Percentiles rank a stretch among this genome's conserved stretches.
These are phyloP conservation scores for Zymoseptoria passerinii DNA, from an alignment of 2,329 filamentous ascomycete genomes.

Conservation along the genomic window DNA sequence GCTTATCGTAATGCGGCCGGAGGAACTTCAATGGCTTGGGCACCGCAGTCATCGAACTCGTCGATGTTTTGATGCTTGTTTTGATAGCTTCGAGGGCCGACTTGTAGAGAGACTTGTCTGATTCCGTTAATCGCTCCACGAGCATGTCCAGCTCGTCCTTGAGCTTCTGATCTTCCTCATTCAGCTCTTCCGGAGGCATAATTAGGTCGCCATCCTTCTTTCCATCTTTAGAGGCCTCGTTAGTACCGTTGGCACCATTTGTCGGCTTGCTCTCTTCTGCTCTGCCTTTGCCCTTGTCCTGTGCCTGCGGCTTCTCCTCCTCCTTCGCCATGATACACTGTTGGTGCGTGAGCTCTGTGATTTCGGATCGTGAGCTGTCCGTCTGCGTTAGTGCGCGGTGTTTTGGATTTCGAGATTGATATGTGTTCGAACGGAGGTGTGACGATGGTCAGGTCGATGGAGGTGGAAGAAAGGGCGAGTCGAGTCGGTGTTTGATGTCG, in stretches of 20 bases:
- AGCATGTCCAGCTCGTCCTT: slow-evolving; percentile 98
- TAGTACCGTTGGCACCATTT: slow-evolving; percentile 41
- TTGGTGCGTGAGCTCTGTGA: slow-evolving; percentile 4
- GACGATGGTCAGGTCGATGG: neutral
- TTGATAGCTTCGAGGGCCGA: slow-evolving; percentile 93
- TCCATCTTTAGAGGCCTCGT: slow-evolving; percentile 53
- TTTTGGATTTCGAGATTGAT: neutral
- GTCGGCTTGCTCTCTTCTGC: slow-evolving; percentile 60
- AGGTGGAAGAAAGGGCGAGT: slow-evolving; percentile 2
- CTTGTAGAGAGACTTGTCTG: slow-evolving; percentile 80
- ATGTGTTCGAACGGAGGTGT: neutral
- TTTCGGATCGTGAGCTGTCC: neutral
- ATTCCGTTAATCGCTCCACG: slow-evolving; percentile 86
- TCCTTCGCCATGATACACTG: slow-evolving; percentile 73
- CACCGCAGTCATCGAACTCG: slow-evolving; percentile 98
- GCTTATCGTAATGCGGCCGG: slow-evolving; percentile 84
- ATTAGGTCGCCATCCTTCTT: slow-evolving; percentile 72
- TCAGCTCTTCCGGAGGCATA: slow-evolving; percentile 72
- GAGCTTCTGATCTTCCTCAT: slow-evolving; percentile 94
- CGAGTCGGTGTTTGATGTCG: neutral
- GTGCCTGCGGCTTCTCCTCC: slow-evolving; percentile 72
- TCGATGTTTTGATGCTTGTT: slow-evolving; percentile 96
- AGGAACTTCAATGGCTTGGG: slow-evolving; percentile 98
- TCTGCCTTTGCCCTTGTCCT: slow-evolving; percentile 96
- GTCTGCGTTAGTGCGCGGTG: neutral